phyloP scores from a whole-genome alignment of 768 basidiomycete genomes.

The Agaricus blazei region DNA sequence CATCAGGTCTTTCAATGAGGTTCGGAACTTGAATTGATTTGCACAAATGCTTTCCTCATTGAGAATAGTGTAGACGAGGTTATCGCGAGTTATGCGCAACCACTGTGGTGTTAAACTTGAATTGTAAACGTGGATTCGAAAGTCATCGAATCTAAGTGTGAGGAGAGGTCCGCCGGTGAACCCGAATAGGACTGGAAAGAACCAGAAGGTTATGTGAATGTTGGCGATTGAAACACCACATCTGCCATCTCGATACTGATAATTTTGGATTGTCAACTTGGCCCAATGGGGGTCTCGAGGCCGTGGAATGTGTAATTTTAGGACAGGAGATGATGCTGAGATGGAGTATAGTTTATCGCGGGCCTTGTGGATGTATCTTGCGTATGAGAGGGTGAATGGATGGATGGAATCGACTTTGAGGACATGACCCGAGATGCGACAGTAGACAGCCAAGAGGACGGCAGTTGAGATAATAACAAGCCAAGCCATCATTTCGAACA shows the following conservation, averaged over 20 bases:
- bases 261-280: background rate
- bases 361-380: background rate
- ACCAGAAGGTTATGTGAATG: background rate
- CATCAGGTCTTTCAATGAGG: background rate
- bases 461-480: background rate
- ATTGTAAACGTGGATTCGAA: background rate
- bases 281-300: background rate
- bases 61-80: background rate
- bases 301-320: background rate
- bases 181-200: background rate
- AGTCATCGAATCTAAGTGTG: background rate
- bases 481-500: background rate
- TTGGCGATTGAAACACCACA: background rate
- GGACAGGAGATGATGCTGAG: background rate
- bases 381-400: background rate
- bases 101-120: background rate
- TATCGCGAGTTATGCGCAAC: background rate
- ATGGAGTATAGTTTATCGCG: background rate
- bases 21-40: background rate
- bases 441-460: background rate
- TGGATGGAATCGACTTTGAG: background rate
- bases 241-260: background rate
- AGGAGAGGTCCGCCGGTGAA: slow-evolving; percentile 1
- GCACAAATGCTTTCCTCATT: background rate
- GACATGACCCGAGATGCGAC: background rate